These are phyloP conservation scores for Phytopythium cucurbitacearum DNA, from an alignment of 352 stramenopile species.

Conservation along the genomic window DNA sequence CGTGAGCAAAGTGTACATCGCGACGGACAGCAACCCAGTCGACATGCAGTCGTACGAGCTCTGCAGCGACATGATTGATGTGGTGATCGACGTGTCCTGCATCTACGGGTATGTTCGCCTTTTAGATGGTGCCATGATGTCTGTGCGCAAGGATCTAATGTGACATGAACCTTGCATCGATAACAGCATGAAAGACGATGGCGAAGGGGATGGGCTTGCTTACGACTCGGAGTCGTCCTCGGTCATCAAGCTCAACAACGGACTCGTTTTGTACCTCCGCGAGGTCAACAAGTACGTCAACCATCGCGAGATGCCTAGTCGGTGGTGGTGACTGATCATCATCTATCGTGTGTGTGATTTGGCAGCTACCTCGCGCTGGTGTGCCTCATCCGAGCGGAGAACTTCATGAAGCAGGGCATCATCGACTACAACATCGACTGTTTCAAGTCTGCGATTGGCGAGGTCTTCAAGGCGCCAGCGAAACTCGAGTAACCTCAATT, in stretches of 20 bases:
- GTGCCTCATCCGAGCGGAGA: conserved; percentile 94
- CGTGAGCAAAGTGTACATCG: conserved; percentile 98
- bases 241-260: conserved; percentile 97
- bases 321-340: not conserved
- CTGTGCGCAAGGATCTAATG: no score
- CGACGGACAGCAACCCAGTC: conserved; percentile 97
- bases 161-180: not conserved
- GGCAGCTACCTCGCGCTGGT: conserved; percentile 95
- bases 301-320: not conserved
- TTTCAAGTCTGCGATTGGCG: conserved; percentile 93
- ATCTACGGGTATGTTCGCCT: conserved; percentile 91
- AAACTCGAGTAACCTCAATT: conserved; percentile 29
- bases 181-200: conserved; percentile 84
- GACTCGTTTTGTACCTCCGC: conserved; percentile 94
- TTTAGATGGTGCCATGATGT: not conserved
- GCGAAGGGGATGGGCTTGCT: conserved; percentile 88
- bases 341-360: conserved; percentile 4
- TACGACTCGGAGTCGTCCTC: conserved; percentile 96
- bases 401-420: conserved; percentile 97
- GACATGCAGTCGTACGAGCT: conserved; percentile 98
- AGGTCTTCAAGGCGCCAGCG: conserved; percentile 79
- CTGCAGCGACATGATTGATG: conserved; percentile 99
- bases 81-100: conserved; percentile 98
- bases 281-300: conserved; percentile 88
- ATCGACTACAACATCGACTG: conserved; percentile 99